Base-by-base conservation (phyloP, 164 flowering plant genomes). In the Vitis labrusca region DNA sequence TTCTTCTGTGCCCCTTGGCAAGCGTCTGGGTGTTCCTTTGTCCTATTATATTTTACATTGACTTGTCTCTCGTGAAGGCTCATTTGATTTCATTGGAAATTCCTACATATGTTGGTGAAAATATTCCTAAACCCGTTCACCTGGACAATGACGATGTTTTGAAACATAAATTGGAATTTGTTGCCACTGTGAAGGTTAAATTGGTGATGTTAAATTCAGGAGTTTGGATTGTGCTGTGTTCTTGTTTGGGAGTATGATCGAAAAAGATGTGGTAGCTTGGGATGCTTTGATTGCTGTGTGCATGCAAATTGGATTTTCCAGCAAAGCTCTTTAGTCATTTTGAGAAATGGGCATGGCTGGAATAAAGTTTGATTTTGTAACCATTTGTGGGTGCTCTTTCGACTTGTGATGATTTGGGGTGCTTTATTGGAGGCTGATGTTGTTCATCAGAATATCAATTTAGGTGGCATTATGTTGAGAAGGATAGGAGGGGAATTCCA, bases 241-340 rank as follows among this genome's bases (percentile, higher is more conserved):
- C 55, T 49, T 84, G 75, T 81, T 77, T 71, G 63, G 63, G 54
- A 73, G 59, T 59, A 78, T 76, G 80, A 14, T 10, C 50, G 64
- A 68, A 12, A 81, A 72, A 69, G 87, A 84, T 74, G 73, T 76
- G 73, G 76, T 84, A 1, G 70, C 82, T 63, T 80, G 87, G 88
- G 82, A 80, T 79, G 83, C 88, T 71, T 75, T 82, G 56, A 77
- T 82, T 51, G 71, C 84, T 0, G 83, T 53, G 5, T 79, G 73
- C 47, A 76, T 64, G 51, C 88, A 82, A 68, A 68, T 27, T 59
- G 85, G 85, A 47, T 48, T 72, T 65, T 78, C 83, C 3, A 66
- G 60, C 56, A 75, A 72, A 67, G 81, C 80, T 16, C 74, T 85
- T 48, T 51, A 32, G 1, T n/a, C 73, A 73, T 79, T 68, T 72